Evolutionary conservation across 2,329 filamentous ascomycete species (phyloP).

Genomic region (Periconia digitata): DNA sequence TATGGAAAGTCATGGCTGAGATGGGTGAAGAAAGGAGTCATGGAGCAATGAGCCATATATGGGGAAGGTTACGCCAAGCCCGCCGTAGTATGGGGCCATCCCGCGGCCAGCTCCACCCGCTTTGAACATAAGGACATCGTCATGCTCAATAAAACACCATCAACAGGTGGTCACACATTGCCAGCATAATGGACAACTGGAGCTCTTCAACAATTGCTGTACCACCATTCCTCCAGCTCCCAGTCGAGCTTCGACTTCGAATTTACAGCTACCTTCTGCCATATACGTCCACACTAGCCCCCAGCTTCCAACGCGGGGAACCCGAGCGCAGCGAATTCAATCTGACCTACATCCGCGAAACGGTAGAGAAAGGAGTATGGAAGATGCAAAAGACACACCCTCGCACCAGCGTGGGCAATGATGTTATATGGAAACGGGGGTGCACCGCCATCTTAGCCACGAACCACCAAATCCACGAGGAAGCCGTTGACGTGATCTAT

Average conservation of each 20-base stretch:
- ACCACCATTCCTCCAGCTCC: conserved; percentile 41
- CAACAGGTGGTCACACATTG: not conserved
- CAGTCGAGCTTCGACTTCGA: conserved; percentile 48
- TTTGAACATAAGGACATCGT: not conserved
- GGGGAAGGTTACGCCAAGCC: not conserved
- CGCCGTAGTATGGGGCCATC: not conserved
- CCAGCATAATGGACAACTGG: conserved; percentile 15
- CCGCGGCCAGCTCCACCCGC: not conserved
- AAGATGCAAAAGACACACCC: conserved; percentile 29
- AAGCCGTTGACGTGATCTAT: conserved; percentile 50
- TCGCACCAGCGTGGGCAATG: conserved; percentile 29
- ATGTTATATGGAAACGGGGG: conserved; percentile 48
- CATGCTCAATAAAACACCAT: not conserved
- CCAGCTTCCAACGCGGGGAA: conserved; percentile 20
- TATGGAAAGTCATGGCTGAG: conserved; percentile 30
- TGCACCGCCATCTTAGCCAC: conserved; percentile 44
- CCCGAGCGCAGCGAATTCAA: conserved; percentile 28
- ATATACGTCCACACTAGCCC: conserved; percentile 35
- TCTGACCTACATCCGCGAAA: conserved; percentile 33
- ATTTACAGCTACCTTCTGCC: conserved; percentile 49
- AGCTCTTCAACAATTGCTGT: conserved; percentile 4
- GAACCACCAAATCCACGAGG: conserved; percentile 47
- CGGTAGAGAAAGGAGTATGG: conserved; percentile 26
- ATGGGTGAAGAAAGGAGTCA: conserved; percentile 30
- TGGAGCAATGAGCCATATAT: not conserved